Evolutionary conservation across 306 rosid genomes (phyloP).

Genomic region (Pachyrhizus erosus): DNA sequence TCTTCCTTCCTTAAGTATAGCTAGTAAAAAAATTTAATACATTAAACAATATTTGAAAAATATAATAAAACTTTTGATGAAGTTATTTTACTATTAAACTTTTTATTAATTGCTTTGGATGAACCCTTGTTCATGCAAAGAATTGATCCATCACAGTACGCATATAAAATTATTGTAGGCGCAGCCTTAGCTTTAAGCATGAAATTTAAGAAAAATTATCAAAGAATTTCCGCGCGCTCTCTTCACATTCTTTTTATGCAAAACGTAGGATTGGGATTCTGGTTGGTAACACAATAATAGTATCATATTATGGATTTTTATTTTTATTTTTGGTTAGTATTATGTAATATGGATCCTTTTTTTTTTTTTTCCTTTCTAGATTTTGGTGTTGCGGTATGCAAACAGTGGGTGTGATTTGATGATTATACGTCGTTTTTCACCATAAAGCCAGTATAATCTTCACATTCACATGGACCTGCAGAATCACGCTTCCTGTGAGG

Average conservation of each 20-base stretch:
- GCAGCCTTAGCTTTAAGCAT: background rate
- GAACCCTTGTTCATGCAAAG: background rate
- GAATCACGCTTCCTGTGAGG: conserved; percentile 46
- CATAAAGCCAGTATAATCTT: conserved; percentile 27
- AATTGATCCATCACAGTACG: background rate
- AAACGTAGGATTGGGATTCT: background rate
- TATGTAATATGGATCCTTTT: background rate
- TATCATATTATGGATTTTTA: background rate
- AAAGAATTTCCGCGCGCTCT: background rate
- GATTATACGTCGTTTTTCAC: background rate
- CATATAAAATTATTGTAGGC: conserved; percentile 12
- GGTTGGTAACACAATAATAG: background rate
- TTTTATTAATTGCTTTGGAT: background rate
- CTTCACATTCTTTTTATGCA: background rate
- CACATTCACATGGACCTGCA: background rate
- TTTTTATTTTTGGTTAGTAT: background rate
- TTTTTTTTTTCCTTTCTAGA: background rate
- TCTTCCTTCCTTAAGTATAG: background rate
- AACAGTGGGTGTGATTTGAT: conserved; percentile 13
- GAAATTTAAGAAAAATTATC: background rate
- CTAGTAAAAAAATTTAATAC: background rate
- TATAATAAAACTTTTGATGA: background rate
- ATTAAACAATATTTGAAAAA: background rate
- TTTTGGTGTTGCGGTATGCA: background rate
- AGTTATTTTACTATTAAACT: background rate